Base-by-base conservation (phyloP, 2,329 filamentous ascomycete species). In the Teratosphaeria nubilosa region DNA sequence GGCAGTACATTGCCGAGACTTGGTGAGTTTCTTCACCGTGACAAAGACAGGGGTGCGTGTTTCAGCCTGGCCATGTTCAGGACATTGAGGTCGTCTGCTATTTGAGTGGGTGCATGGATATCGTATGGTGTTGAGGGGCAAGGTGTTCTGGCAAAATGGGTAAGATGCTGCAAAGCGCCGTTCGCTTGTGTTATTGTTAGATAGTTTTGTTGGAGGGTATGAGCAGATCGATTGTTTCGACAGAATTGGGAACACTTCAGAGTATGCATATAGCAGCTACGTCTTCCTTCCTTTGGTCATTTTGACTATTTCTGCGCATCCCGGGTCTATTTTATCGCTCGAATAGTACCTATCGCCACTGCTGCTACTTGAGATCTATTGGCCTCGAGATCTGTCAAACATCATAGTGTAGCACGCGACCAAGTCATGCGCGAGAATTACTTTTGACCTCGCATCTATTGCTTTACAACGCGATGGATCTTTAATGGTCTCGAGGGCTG, bases 1-100 rank as follows among this genome's bases (percentile, higher is more conserved):
- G 91, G 3, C 91, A 96, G 76, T 99, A 96, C 72, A 96, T 96
- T 80, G 90, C 92, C 59, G 91, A 72, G 65, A 72, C 69, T 16
- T 72, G 70, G 70, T 72, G 57, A 58, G 51, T 13, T 20, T 20
- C 7, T 14, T 20, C 13, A 41, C 16, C 27, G 27, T 30, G 27
- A 41, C 34, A n/a, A 41, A 14, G 16, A 41, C 11, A 16, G 41
- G 20, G 16, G 41, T 48, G 41, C 16, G n/a, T 20, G 20, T 16
- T 48, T 48, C 9, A 22, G 41, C 41, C 16, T 20, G 41, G 16
- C 9, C 6, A 48, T 48, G n/a, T 10, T 20, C 20, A 10, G n/a
- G 20, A 48, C 22, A 22, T 22, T 10, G 20, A 6, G 41, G 5
- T 20, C 20, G 20, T n/a, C 20, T 11, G 41, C 9, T 20, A 20